phyloP scores from a whole-genome alignment of 495 filamentous ascomycete species.

The Daldinia decipiens region DNA sequence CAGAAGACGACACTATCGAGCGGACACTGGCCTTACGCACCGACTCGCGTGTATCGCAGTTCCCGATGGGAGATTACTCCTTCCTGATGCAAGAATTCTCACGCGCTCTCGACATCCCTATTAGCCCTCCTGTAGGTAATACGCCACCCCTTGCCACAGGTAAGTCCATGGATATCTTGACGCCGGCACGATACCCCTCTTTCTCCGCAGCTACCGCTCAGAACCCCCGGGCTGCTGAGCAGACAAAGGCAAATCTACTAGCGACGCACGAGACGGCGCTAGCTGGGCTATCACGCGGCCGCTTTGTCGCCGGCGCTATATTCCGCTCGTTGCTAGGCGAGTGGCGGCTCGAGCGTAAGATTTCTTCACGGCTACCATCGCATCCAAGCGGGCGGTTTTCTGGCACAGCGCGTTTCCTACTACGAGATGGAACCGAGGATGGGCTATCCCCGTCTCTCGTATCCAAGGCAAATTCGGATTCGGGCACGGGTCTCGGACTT shows the following conservation, averaged over 20 bases:
- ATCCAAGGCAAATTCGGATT: not conserved
- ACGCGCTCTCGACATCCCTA: constrained; percentile 59
- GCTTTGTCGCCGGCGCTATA: constrained; percentile 68
- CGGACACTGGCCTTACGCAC: constrained; percentile 56
- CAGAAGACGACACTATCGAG: constrained; percentile 56
- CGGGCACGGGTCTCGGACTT: constrained; percentile 33
- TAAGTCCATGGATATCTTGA: constrained; percentile 57
- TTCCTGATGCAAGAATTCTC: constrained; percentile 80
- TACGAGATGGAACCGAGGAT: constrained; percentile 62
- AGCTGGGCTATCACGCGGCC: constrained; percentile 49
- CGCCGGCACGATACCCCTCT: constrained; percentile 55
- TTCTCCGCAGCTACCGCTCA: constrained; percentile 14
- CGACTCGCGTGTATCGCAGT: constrained; percentile 66
- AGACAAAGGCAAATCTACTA: constrained; percentile 45
- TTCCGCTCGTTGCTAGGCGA: constrained; percentile 79
- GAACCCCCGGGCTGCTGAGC: constrained; percentile 16
- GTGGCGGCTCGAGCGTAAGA: constrained; percentile 69
- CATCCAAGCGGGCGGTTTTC: constrained; percentile 69
- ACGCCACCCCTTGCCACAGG: constrained; percentile 50
- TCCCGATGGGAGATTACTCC: constrained; percentile 83
- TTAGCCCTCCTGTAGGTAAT: constrained; percentile 29
- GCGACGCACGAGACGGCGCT: constrained; percentile 49
- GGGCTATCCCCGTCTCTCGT: constrained; percentile 52
- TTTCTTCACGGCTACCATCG: constrained; percentile 56
- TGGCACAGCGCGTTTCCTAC: constrained; percentile 71